These are phyloP conservation scores for Nymphaea thermarum DNA, from an alignment of 164 flowering plant species.

Conservation along the genomic window DNA sequence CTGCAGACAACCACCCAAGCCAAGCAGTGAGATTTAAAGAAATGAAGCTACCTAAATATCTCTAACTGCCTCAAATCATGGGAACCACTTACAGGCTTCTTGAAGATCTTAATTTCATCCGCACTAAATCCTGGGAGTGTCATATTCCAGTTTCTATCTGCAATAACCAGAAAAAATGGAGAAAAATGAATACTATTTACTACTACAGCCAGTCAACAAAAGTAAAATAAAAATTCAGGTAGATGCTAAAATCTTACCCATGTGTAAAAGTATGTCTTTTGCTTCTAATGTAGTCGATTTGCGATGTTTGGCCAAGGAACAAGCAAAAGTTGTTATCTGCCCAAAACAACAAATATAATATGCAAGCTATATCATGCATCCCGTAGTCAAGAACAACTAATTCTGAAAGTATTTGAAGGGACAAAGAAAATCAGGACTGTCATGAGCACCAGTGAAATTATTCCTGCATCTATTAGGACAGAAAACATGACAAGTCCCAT, in stretches of 20 bases:
- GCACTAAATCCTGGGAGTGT: conserved; percentile 84
- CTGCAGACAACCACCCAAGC: conserved; percentile 30
- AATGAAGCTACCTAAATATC: not conserved
- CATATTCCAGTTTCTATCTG: conserved; percentile 94
- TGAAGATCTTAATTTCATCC: conserved; percentile 80
- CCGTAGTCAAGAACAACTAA: too few relatives aligned
- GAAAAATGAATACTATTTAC: not conserved
- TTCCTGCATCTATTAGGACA: too few relatives aligned
- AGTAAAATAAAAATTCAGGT: not conserved
- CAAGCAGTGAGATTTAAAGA: conserved; percentile 4
- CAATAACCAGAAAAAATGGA: conserved; percentile 4
- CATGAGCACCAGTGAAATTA: too few relatives aligned
- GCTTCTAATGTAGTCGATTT: conserved; percentile 83
- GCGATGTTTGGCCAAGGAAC: conserved; percentile 95
- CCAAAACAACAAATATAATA: not conserved
- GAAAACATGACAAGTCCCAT: too few relatives aligned
- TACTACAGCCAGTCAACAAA: not conserved
- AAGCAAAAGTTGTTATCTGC: conserved; percentile 82
- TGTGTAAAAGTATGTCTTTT: conserved; percentile 85
- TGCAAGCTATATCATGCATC: too few relatives aligned
- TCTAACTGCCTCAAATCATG: not conserved
- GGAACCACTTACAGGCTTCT: conserved; percentile 49
- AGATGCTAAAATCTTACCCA: conserved; percentile 40
- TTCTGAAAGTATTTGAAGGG: too few relatives aligned
- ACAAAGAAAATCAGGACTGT: too few relatives aligned